Evolutionary conservation across 192 early-diverging fungal species (phyloP).

Genomic region (Podila horticola): DNA sequence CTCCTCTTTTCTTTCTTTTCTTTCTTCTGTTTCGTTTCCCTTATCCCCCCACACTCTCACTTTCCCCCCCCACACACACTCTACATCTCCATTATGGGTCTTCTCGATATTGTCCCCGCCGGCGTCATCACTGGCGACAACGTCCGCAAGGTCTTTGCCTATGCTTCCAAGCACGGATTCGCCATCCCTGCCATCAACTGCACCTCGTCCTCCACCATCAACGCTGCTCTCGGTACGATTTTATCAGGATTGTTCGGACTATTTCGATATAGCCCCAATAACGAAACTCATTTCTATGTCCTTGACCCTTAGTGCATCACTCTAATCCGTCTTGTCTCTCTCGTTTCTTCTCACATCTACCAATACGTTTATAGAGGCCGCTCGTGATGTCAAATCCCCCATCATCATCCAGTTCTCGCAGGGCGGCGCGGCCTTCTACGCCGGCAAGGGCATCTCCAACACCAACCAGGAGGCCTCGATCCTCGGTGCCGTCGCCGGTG

Average conservation of each 20-base stretch:
- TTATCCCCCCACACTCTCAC: neutral
- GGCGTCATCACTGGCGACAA: constrained; percentile 94
- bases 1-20: neutral
- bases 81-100: constrained; percentile 60
- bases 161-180: constrained; percentile 79
- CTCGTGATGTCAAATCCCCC: constrained; percentile 89
- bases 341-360: neutral
- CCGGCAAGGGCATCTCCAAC: constrained; percentile 92
- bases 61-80: neutral
- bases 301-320: too few relatives aligned
- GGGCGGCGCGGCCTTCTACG: constrained; percentile 89
- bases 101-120: constrained; percentile 83
- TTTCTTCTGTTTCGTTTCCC: neutral
- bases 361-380: constrained; percentile 71
- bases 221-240: constrained; percentile 73
- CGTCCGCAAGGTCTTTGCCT: constrained; percentile 80
- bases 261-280: too few relatives aligned
- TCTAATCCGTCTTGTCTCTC: neutral
- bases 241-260: neutral
- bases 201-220: constrained; percentile 90
- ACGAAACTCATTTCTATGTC: too few relatives aligned
- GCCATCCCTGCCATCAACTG: constrained; percentile 97
- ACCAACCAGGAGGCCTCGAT: constrained; percentile 88
- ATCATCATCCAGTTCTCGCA: constrained; percentile 95
- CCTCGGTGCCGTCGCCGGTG: constrained; percentile 89